These are phyloP conservation scores for Cymbopogon citratus DNA, from an alignment of 176 grass and related monocot genomes.

Conservation along the genomic window DNA sequence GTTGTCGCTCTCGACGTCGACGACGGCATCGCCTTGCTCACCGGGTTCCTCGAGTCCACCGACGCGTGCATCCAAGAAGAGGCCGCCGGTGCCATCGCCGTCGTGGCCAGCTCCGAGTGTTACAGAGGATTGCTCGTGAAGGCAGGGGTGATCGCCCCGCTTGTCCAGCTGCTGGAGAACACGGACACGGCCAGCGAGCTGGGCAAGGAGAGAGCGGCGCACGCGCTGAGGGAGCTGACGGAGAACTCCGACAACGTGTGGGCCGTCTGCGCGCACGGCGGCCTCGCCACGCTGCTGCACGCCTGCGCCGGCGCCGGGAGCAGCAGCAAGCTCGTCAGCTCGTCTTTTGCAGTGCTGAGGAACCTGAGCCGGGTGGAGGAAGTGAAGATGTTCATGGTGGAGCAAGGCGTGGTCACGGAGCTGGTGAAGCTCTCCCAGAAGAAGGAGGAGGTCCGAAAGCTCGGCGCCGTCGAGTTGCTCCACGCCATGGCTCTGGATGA, in stretches of 20 bases:
- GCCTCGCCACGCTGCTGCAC: conserved; percentile 59
- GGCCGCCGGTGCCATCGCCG: conserved; percentile 45
- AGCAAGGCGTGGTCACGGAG: conserved; percentile 56
- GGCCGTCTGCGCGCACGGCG: conserved; percentile 85
- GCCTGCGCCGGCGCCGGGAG: conserved; percentile 26
- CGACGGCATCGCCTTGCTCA: conserved; percentile 58
- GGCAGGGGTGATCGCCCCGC: conserved; percentile 53
- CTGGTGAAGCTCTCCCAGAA: conserved; percentile 60
- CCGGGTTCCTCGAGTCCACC: conserved; percentile 52
- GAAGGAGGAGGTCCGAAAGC: conserved; percentile 52
- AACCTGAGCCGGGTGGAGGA: conserved; percentile 76
- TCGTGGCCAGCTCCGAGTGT: conserved; percentile 38
- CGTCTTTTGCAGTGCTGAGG: conserved; percentile 57
- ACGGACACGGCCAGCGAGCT: conserved; percentile 19
- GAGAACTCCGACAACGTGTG: conserved; percentile 94
- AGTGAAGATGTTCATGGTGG: conserved; percentile 76
- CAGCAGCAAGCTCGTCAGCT: conserved; percentile 45
- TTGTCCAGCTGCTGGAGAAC: conserved; percentile 63
- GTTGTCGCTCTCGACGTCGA: conserved; percentile 51
- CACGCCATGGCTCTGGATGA: conserved; percentile 55
- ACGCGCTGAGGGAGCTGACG: conserved; percentile 62
- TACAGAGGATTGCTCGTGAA: conserved; percentile 61
- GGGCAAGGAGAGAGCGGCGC: conserved; percentile 51
- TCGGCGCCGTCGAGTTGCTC: conserved; percentile 55
- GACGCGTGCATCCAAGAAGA: conserved; percentile 52